Evolutionary conservation across 2,329 filamentous ascomycete species (phyloP).

Genomic region (Tolypocladium inflatum): DNA sequence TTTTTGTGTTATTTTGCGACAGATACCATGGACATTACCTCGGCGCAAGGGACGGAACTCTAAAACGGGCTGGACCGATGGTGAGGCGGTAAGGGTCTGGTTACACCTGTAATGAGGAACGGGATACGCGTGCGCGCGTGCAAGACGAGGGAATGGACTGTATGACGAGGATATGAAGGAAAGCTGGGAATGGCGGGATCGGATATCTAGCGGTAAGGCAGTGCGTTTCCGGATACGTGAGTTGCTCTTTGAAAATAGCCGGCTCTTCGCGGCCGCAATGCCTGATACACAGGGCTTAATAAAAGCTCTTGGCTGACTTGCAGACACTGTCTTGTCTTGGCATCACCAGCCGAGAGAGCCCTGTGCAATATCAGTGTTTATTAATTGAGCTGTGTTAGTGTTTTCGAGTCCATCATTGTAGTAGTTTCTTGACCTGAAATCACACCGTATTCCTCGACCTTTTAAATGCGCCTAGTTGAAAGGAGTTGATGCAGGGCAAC

Average conservation of each 20-base stretch:
- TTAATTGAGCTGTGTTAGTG: background rate
- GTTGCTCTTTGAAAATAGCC: background rate
- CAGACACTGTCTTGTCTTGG: background rate
- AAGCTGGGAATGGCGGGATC: background rate
- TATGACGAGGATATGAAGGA: background rate
- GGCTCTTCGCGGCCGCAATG: background rate
- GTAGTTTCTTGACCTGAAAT: background rate
- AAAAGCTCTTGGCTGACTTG: background rate
- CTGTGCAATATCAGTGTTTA: background rate
- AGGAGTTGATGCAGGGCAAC: background rate
- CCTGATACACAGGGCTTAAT: background rate
- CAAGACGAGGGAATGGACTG: background rate
- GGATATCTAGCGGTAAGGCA: background rate
- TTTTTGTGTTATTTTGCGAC: background rate
- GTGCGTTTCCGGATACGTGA: background rate
- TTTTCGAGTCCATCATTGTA: background rate
- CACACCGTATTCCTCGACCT: background rate
- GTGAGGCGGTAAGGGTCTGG: background rate
- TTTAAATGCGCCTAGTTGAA: background rate
- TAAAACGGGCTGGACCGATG: background rate
- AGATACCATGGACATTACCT: background rate
- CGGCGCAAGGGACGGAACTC: background rate
- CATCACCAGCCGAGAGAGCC: background rate
- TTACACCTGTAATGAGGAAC: background rate
- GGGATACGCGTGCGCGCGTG: background rate